Evolutionary conservation across 1,284 basidiomycete species (phyloP), one percentile per base, ranked within the genome.

Genomic region (Boletus sp.): DNA sequence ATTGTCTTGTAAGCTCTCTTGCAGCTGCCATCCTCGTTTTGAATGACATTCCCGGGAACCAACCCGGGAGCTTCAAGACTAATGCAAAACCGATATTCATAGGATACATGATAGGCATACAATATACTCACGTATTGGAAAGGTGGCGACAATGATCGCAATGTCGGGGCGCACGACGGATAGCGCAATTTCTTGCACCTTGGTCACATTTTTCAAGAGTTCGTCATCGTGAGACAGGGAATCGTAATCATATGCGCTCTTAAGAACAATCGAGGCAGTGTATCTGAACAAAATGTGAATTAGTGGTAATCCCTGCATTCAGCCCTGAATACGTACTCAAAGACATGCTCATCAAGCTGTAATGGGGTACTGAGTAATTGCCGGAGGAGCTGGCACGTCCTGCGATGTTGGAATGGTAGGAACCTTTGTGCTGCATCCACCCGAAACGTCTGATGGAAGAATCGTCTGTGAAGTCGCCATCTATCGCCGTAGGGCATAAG

Each of bases 1-100:
- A 67, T 16, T 52, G 30, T 4, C 2, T 33, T 23, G 59, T 19
- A 16, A 61, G 49, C 21, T 52, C 16, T 13, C 14, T 60, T 2
- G 61, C 58, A 16, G 11, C 5, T 1, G 28, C 54, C 52, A 70
- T 62, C 9, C 61, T 23, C 11, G 11, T 43, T 17, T 69, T 71
- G 31, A 72, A 63, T 2, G 54, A 55, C 60, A 72, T 63, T 1
- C 65, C 69, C 4, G 71, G 71, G 16, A 69, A 35, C 67, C 68
- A 69, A 5, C 57, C 54, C 1, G 71, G 69, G 37, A 65, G 48
- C 16, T 55, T 56, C 14, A 55, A 28, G n/a, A 65, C 64, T 65
- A 7, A 19, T 11, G 23, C 21, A 35, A 33, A 25, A 10, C 16
- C 48, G 46, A 35, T 30, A 28, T 11, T 19, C 14, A 6, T 25